Evolutionary conservation across 2,329 filamentous ascomycete species (phyloP).

Genomic region (Paecilomyces sp.): DNA sequence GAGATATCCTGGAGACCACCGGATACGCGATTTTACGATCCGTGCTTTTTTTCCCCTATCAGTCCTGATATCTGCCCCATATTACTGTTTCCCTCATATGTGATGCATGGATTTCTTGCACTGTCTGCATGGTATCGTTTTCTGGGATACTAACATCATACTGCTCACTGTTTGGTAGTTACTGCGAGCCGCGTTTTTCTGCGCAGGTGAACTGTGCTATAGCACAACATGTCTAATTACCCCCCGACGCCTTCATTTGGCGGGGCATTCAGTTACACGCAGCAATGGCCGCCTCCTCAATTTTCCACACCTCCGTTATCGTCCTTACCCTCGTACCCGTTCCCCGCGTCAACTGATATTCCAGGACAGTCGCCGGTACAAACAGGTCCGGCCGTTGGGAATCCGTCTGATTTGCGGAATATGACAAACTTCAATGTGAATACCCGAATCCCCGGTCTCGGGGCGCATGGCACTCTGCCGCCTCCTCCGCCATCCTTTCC

Average conservation of each 20-base stretch:
- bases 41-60: neutral
- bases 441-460: slow-evolving; percentile 22
- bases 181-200: neutral
- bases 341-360: slow-evolving; percentile 17
- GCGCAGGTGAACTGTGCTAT: neutral
- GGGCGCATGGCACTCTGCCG: slow-evolving; percentile 14
- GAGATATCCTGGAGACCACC: neutral
- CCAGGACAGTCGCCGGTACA: slow-evolving; percentile 15
- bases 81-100: neutral
- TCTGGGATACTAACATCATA: slow-evolving; percentile 1
- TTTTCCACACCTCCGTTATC: slow-evolving; percentile 15
- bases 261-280: slow-evolving; percentile 25
- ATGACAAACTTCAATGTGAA: slow-evolving; percentile 17
- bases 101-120: neutral
- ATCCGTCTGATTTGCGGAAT: slow-evolving; percentile 16
- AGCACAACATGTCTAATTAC: slow-evolving; percentile 41
- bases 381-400: slow-evolving; percentile 7
- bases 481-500: slow-evolving; percentile 20
- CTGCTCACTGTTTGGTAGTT: neutral
- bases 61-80: neutral
- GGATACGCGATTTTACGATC: neutral
- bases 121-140: neutral
- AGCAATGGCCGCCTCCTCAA: slow-evolving; percentile 29
- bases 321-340: slow-evolving; percentile 18
- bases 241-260: slow-evolving; percentile 39